Percentiles rank a stretch among this genome's conserved stretches.
Conservation (phyloP, 2,329 filamentous ascomycete genomes). For the Scedosporium minutisporum region DNA sequence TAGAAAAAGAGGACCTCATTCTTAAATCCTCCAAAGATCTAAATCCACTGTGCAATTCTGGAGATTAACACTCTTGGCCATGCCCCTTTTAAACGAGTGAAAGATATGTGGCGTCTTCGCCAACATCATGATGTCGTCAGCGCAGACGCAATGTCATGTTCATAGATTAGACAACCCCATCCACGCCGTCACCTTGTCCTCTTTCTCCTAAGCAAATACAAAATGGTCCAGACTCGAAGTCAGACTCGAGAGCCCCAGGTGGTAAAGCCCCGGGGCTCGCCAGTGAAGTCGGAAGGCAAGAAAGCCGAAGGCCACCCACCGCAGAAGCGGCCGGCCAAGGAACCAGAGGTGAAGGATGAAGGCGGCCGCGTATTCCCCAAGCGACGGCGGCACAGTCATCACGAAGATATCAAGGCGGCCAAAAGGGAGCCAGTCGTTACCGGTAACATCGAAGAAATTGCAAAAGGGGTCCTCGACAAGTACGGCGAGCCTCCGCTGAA, state of each 20-base stretch:
- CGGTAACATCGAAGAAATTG: background rate
- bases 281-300: background rate
- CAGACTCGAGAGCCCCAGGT: background rate
- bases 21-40: too few species aligned
- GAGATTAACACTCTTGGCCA: background rate
- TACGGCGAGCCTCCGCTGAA: slow-evolving; percentile 1
- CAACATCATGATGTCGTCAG: background rate
- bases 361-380: background rate
- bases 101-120: background rate
- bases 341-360: background rate
- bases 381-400: background rate
- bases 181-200: background rate
- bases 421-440: background rate
- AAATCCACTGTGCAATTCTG: background rate
- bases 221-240: background rate
- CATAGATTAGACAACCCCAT: background rate
- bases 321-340: background rate
- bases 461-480: background rate
- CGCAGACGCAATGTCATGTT: background rate
- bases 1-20: too few species aligned
- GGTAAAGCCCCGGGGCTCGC: background rate
- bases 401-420: background rate
- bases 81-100: background rate
- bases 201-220: background rate
- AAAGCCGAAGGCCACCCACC: background rate